Conservation (phyloP, 371 early-diverging fungal genomes). For the Entomophthora muscae region DNA sequence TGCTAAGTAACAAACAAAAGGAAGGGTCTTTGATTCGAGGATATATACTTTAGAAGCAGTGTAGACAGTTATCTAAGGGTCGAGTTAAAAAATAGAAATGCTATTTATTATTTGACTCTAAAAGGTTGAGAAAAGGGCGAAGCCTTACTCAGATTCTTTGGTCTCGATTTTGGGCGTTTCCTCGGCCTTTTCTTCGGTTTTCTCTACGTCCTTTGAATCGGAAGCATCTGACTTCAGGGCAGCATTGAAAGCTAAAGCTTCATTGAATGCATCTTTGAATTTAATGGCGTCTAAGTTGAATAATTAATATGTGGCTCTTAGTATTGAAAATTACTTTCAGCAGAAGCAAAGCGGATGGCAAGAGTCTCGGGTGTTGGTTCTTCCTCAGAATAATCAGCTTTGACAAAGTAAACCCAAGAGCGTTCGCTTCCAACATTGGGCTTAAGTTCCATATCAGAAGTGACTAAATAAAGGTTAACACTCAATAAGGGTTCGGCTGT, state of each 20-base stretch:
- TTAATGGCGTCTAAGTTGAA: slow-evolving; percentile 20
- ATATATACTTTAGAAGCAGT: too few species aligned
- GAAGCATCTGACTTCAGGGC: slow-evolving; percentile 11
- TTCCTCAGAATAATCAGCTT: slow-evolving; percentile 81
- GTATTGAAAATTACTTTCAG: slow-evolving; percentile 41
- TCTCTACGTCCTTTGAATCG: slow-evolving; percentile 10
- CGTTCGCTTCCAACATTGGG: slow-evolving; percentile 94
- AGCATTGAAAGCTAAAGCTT: slow-evolving; percentile 34
- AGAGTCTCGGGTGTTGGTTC: slow-evolving; percentile 64
- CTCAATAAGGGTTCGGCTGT: not conserved
- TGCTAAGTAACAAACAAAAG: too few species aligned
- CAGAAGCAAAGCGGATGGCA: slow-evolving; percentile 91
- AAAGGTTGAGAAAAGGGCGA: not conserved
- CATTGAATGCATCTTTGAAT: slow-evolving; percentile 49
- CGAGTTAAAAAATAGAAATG: not conserved
- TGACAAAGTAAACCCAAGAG: slow-evolving; percentile 90
- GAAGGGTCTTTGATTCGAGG: too few species aligned
- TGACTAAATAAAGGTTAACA: slow-evolving; percentile 23
- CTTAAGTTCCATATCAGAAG: slow-evolving; percentile 67
- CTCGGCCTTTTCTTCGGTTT: slow-evolving; percentile 11
- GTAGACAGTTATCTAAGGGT: too few species aligned
- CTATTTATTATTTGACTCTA: not conserved
- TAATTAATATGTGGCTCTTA: too few species aligned
- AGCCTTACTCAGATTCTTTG: slow-evolving; percentile 7
- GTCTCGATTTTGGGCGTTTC: slow-evolving; percentile 11